A percentile compares a stretch with the other conserved stretches of the same genome.
phyloP scores from a whole-genome alignment of 768 basidiomycete genomes.

The Agrocybe praecox region DNA sequence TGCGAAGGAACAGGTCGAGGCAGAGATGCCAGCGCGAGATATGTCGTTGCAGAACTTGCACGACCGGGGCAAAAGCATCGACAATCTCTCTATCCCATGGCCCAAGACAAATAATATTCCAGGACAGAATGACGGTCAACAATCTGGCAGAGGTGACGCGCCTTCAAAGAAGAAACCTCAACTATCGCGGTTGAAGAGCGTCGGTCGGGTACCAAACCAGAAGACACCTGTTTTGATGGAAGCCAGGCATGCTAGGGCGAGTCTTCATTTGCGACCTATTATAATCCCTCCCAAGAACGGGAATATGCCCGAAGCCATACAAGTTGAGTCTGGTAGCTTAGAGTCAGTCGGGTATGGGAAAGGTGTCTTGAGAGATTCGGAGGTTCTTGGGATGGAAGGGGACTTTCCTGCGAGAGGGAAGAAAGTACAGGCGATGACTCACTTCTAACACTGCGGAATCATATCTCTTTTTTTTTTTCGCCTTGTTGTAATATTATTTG shows the following conservation, averaged over 20 bases:
- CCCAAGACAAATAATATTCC: slow-evolving; percentile 7
- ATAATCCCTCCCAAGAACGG: slow-evolving; percentile 28
- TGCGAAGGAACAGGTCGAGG: slow-evolving; percentile 2
- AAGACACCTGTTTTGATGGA: slow-evolving; percentile 33
- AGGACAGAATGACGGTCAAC: slow-evolving; percentile 1
- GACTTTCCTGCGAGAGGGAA: slow-evolving; percentile 10
- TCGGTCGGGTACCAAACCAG: slow-evolving; percentile 38
- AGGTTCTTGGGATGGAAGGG: slow-evolving; percentile 33
- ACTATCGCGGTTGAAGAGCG: slow-evolving; percentile 37
- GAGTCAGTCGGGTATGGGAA: slow-evolving; percentile 14
- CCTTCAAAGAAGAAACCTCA: slow-evolving; percentile 5
- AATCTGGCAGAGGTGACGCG: slow-evolving; percentile 1
- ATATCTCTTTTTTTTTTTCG: not conserved
- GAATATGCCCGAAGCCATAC: slow-evolving; percentile 24
- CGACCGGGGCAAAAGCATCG: slow-evolving; percentile 22
- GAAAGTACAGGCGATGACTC: slow-evolving; percentile 4
- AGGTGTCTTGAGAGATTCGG: slow-evolving; percentile 32
- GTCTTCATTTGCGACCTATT: slow-evolving; percentile 35
- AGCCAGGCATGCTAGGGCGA: slow-evolving; percentile 23
- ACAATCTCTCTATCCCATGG: slow-evolving; percentile 18
- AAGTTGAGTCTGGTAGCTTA: slow-evolving; percentile 23
- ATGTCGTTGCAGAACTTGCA: slow-evolving; percentile 22
- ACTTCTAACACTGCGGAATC: slow-evolving; percentile 6
- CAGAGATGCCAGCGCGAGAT: slow-evolving; percentile 7
- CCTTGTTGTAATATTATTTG: slow-evolving; percentile 4